Base-by-base conservation (phyloP, 139 green algal species). In the Chlamydomonas applanata region DNA sequence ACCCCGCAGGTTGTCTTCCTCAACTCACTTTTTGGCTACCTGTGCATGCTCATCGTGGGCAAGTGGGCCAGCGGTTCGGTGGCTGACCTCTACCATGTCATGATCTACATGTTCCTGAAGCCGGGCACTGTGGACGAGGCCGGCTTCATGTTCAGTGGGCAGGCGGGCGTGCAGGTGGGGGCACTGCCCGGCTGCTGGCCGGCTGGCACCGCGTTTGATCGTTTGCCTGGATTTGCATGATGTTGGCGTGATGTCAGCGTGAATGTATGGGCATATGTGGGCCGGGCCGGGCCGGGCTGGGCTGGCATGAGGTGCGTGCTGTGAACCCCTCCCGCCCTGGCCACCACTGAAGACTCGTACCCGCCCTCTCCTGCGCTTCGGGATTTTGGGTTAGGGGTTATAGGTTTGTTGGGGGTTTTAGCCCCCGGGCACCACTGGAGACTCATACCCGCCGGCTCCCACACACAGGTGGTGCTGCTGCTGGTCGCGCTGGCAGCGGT, bases 71-170 rank as follows among this genome's bases (percentile, higher is more conserved):
- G 77, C 0, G 93, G 91, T 56, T 89, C 80, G 16, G 88, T 65
- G 11, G 90, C 92, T 5, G 96, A 99, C 83, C 89, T 99, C 45
- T 99, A 99, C 84, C 91, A 97, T 76, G 88, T 98, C 56, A 91
- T 99, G 84, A 99, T 99, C 87, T 94, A 97, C 91, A 98, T 99
- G 96, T 99, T 99, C 88, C 90, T 99, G 13, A 78, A 62, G 14
- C 95, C 95, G 4, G 89, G 89, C 71, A 81, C 90, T 36, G 74
- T 63, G 7, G 66, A 80, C 30, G 74, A 76, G 73, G 27, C 72
- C 29, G 79, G 64, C 34, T 57, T 76, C 40, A 68, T 93, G 9
- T 93, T 90, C 70, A n/a, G 29, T 20, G 86, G 84, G 5, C 89
- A 94, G 71, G 61, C 57, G n/a, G 53, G 33, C 1, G 4, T 79